A percentile compares a stretch with the other conserved stretches of the same genome.
These are phyloP conservation scores for Primulina eburnea DNA, from an alignment of 257 asterid genomes.

Conservation along the genomic window DNA sequence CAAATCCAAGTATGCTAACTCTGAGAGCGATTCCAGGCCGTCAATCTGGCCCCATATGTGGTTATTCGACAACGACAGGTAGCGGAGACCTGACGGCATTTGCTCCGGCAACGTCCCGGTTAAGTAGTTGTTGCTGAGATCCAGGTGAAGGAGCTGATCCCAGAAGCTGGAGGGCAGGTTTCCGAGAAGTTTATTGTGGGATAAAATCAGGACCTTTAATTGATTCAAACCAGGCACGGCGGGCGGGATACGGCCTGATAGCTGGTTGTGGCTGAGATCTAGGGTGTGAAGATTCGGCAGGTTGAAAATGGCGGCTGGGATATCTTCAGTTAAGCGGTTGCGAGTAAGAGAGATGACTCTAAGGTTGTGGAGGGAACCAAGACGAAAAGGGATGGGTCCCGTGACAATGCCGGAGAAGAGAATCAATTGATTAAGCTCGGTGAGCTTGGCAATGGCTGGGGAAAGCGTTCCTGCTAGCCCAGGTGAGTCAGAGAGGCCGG, in stretches of 20 bases:
- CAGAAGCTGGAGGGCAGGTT: conserved; percentile 40
- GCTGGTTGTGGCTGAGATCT: conserved; percentile 63
- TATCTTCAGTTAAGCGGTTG: conserved; percentile 57
- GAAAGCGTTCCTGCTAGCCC: conserved; percentile 69
- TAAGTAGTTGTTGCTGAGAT: conserved; percentile 47
- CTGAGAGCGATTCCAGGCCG: conserved; percentile 38
- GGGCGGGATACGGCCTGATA: conserved; percentile 47
- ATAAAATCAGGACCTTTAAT: conserved; percentile 46
- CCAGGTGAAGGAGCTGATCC: conserved; percentile 51
- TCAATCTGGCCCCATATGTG: conserved; percentile 58
- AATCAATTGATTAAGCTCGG: conserved; percentile 56
- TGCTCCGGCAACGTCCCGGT: conserved; percentile 45
- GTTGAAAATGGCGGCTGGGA: conserved; percentile 40
- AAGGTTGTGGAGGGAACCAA: conserved; percentile 46
- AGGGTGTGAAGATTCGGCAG: conserved; percentile 65
- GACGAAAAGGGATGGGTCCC: conserved; percentile 51
- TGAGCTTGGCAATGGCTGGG: conserved; percentile 40
- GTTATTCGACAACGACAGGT: conserved; percentile 53
- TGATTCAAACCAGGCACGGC: conserved; percentile 12
- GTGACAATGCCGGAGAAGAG: conserved; percentile 78
- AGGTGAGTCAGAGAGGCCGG: conserved; percentile 66
- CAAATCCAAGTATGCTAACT: conserved; percentile 62
- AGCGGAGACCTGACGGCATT: conserved; percentile 57
- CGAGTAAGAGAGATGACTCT: conserved; percentile 54
- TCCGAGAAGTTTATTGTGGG: conserved; percentile 48